phyloP scores from a whole-genome alignment of 78 protist species.

The Dictyostelium firmibasis region DNA sequence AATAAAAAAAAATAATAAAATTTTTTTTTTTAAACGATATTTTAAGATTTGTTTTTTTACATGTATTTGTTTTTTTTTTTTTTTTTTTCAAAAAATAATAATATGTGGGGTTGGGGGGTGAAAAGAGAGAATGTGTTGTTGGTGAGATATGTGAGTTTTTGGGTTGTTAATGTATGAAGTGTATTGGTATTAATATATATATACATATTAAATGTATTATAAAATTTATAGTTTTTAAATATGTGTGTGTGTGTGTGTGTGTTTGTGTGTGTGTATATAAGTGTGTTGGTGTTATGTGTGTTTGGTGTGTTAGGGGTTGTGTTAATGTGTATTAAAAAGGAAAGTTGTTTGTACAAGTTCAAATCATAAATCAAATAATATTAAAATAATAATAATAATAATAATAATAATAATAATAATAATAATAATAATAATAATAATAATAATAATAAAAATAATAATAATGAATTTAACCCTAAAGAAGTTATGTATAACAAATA shows the following conservation, averaged over 20 bases:
- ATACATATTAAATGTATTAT: no score
- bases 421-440: background rate
- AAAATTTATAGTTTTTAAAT: background rate
- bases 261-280: background rate
- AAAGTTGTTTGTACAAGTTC: conserved; percentile 3
- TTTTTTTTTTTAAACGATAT: background rate
- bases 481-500: background rate
- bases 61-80: background rate
- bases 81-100: no score
- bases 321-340: background rate
- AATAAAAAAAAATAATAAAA: no score
- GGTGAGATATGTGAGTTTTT: background rate
- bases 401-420: background rate
- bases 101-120: background rate
- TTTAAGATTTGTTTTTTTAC: background rate
- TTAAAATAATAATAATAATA: background rate
- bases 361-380: background rate
- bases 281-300: background rate
- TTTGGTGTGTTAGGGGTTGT: background rate
- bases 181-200: background rate
- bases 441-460: background rate
- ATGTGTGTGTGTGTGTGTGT: background rate
- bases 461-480: background rate
- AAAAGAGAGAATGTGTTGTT: background rate
- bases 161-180: background rate